phyloP scores from a whole-genome alignment of 2,329 filamentous ascomycete genomes.

The Colletotrichum salicis region DNA sequence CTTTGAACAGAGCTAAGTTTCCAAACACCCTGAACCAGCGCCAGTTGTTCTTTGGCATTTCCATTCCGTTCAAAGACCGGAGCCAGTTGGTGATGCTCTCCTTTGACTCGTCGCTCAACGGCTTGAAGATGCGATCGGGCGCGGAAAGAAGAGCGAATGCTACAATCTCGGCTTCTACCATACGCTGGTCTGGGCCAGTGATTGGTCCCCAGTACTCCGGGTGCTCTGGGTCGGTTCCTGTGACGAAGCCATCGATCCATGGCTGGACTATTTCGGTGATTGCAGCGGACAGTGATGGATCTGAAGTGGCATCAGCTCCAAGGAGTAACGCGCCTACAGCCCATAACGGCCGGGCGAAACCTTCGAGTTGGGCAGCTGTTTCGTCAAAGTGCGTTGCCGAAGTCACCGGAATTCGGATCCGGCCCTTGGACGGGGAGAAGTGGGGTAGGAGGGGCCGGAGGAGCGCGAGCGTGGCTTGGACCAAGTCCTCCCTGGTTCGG shows the following conservation, averaged over 20 bases:
- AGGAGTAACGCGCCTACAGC: constrained; percentile 53
- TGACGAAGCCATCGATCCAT: constrained; percentile 46
- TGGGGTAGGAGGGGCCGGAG: constrained; percentile 46
- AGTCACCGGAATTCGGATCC: constrained; percentile 48
- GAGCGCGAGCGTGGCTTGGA: constrained; percentile 47
- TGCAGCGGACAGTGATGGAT: not conserved
- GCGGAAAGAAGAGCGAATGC: constrained; percentile 58
- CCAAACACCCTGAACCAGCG: constrained; percentile 63
- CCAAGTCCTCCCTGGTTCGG: constrained; percentile 46
- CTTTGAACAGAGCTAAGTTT: constrained; percentile 57
- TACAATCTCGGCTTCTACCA: constrained; percentile 65
- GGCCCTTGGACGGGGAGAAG: constrained; percentile 47
- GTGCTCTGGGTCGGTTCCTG: constrained; percentile 47
- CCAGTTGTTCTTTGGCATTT: constrained; percentile 62
- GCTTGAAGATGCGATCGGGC: constrained; percentile 48
- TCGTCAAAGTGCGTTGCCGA: constrained; percentile 57
- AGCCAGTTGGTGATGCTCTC: constrained; percentile 54
- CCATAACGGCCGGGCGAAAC: constrained; percentile 54
- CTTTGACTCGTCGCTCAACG: constrained; percentile 43
- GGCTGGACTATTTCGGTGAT: constrained; percentile 35
- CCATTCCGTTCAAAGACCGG: constrained; percentile 52
- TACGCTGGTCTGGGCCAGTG: constrained; percentile 58
- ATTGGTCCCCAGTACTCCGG: constrained; percentile 60
- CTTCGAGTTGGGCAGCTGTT: constrained; percentile 56
- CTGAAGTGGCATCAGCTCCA: constrained; percentile 41